Evolutionary conservation across 1,284 basidiomycete species (phyloP), one percentile per base, ranked within the genome.

Genomic region (Irpex lacteus): DNA sequence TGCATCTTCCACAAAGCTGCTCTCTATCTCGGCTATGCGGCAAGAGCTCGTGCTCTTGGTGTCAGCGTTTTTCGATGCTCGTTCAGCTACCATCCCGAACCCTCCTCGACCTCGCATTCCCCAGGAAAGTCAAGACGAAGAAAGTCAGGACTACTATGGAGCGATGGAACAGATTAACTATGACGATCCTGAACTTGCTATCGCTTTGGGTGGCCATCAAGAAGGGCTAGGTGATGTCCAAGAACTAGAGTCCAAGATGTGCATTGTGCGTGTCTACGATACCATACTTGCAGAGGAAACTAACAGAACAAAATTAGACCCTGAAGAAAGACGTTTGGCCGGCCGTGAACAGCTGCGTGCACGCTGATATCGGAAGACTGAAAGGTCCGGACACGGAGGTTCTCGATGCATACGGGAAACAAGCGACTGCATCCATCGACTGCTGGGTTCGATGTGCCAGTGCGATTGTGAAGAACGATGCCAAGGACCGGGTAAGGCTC

Each of bases 401-500:
- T 72, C 69, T 15, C 67, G 71, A 61, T 68, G 64, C 54, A 75
- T 73, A 63, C 75, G 76, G 68, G 84, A 87, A 67, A 72, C 78
- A 47, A 86, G 93, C 76, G 82, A 21, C 32, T 21, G 34, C 54
- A 21, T 56, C 54, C 34, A 56, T 94, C 19, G 85, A 89, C 66
- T 90, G 88, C 70, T 96, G 93, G 92, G 82, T 91, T 2, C 86
- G 88, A 6, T 95, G 91, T 70, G 87, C 85, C 0, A 81, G 83
- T 44, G 83, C 93, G 21, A 72, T 91, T 9, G 85, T 92, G n/a
- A 18, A 38, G 19, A 65, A 65, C 36, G 50, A 55, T 52, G 11
- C 50, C 7, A n/a, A 52, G 34, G 36, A 54, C 13, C 63, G 66
- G 66, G 68, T 70, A 37, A 34, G 61, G 64, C 8, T 8, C n/a